phyloP scores from a whole-genome alignment of 202 grass and related monocot genomes.

The Eragrostis tef region DNA sequence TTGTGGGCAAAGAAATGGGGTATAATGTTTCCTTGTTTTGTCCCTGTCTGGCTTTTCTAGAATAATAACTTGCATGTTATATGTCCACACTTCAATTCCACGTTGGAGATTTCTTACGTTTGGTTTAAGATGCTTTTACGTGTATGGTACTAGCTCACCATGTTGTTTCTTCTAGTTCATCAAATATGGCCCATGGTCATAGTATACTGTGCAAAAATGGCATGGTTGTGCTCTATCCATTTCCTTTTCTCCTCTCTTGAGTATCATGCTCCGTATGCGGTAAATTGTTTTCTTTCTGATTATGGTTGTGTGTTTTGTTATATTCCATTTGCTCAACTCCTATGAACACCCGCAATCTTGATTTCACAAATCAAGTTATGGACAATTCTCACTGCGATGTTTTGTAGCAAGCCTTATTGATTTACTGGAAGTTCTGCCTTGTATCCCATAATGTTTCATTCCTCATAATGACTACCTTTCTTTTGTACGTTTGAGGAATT shows the following conservation, averaged over 20 bases:
- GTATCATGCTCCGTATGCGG: neutral
- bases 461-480: conserved; percentile 22
- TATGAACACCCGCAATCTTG: conserved; percentile 14
- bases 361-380: conserved; percentile 13
- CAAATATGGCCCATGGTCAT: neutral
- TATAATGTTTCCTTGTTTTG: neutral
- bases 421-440: neutral
- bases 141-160: conserved; percentile 3
- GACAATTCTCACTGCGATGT: neutral
- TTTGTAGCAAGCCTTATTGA: conserved; percentile 26
- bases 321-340: neutral
- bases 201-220: neutral
- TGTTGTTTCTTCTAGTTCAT: conserved; percentile 15
- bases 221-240: conserved; percentile 12
- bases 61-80: neutral
- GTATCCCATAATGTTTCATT: conserved; percentile 9
- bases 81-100: conserved; percentile 19
- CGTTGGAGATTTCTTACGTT: neutral
- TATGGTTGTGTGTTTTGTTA: neutral
- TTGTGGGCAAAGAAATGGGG: conserved; percentile 2
- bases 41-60: neutral
- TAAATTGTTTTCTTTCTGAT: conserved; percentile 15
- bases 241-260: conserved; percentile 12
- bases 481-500: conserved; percentile 8
- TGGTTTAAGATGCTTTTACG: conserved; percentile 10